phyloP scores from a whole-genome alignment of 2,329 filamentous ascomycete genomes.

The Beauveria australis region DNA sequence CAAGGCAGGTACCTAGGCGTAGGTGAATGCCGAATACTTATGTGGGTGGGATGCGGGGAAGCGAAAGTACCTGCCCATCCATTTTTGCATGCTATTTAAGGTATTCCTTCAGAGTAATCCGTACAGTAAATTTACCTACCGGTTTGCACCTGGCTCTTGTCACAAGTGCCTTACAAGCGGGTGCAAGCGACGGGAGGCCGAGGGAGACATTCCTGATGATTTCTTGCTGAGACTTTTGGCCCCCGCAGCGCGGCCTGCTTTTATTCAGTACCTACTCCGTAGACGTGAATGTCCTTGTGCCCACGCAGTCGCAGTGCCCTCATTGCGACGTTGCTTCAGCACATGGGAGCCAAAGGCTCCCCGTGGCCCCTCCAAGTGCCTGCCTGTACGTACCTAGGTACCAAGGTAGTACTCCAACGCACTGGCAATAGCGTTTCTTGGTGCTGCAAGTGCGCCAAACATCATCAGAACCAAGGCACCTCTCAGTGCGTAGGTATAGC shows the following conservation, averaged over 20 bases:
- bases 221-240: constrained; percentile 4
- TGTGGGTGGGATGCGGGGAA: neutral
- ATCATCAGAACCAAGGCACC: too few species aligned
- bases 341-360: too few species aligned
- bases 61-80: neutral
- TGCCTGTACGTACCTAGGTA: too few species aligned
- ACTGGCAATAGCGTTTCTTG: neutral
- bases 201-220: constrained; percentile 6
- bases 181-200: neutral
- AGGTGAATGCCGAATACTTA: neutral
- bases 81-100: too few species aligned
- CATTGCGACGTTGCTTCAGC: too few species aligned
- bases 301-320: too few species aligned
- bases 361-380: too few species aligned
- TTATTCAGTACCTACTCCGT: too few species aligned
- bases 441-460: neutral
- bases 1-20: neutral
- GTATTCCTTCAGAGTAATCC: too few species aligned
- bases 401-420: too few species aligned
- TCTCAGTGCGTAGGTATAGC: neutral
- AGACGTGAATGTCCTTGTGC: too few species aligned
- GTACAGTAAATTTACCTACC: too few species aligned
- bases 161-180: neutral
- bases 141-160: neutral
- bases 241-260: neutral